phyloP scores from a whole-genome alignment of 2,329 filamentous ascomycete species.

The Lachnellula willkommii region DNA sequence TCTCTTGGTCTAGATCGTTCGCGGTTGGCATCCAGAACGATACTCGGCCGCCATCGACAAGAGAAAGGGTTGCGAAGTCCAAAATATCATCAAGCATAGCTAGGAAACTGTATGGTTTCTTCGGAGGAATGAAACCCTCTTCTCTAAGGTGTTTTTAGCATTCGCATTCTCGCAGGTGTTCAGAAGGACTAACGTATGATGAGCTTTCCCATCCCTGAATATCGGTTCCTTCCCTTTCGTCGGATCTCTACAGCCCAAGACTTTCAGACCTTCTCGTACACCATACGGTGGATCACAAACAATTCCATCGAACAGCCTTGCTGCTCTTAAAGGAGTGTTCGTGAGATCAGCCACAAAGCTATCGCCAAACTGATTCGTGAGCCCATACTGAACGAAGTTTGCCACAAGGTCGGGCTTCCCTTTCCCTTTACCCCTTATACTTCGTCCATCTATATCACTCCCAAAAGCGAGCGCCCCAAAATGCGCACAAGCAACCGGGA shows the following conservation, averaged over 20 bases:
- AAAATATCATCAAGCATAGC: constrained; percentile 89
- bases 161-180: neutral
- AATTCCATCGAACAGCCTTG: constrained; percentile 73
- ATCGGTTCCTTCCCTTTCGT: constrained; percentile 52
- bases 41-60: constrained; percentile 74
- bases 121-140: constrained; percentile 75
- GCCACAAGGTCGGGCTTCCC: constrained; percentile 46
- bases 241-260: constrained; percentile 71
- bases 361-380: constrained; percentile 63
- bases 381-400: constrained; percentile 81
- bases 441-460: constrained; percentile 89
- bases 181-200: constrained; percentile 54
- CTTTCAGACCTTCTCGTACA: constrained; percentile 83
- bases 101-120: constrained; percentile 85
- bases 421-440: constrained; percentile 64
- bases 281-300: constrained; percentile 96
- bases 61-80: constrained; percentile 67
- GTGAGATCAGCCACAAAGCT: constrained; percentile 83
- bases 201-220: constrained; percentile 62
- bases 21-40: constrained; percentile 98
- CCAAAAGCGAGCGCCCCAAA: constrained; percentile 82
- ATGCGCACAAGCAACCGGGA: constrained; percentile 82
- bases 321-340: constrained; percentile 66
- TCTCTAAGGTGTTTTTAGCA: constrained; percentile 36
- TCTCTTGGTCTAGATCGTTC: constrained; percentile 70